Conservation (phyloP, 345 rosid genomes). For the Eucalyptus guilfoylei region DNA sequence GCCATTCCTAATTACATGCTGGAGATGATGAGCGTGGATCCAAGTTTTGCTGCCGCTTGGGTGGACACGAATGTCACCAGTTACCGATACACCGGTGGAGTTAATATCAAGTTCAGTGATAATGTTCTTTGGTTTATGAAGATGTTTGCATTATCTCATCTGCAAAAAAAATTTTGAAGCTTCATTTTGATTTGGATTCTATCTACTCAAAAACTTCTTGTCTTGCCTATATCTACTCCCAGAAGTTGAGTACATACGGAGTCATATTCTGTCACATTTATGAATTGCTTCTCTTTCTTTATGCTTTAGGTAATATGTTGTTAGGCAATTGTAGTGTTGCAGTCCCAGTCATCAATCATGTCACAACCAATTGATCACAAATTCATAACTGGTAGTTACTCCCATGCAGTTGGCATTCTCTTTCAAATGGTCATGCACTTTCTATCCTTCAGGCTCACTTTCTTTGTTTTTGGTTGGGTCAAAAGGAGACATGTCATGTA, state of each 20-base stretch:
- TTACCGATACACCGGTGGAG: conserved; percentile 38
- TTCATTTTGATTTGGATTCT: neutral
- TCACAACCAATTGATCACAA: neutral
- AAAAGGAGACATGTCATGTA: neutral
- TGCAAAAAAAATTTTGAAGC: neutral
- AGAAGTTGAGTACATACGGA: neutral
- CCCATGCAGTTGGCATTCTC: neutral
- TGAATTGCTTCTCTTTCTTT: neutral
- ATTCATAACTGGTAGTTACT: neutral
- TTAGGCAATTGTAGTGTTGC: neutral
- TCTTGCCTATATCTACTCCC: neutral
- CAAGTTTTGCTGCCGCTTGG: conserved; percentile 51
- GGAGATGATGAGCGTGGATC: conserved; percentile 29
- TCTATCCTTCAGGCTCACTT: neutral
- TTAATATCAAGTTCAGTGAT: conserved; percentile 44
- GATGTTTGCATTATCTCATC: neutral
- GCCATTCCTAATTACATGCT: conserved; percentile 76
- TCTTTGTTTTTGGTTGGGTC: neutral
- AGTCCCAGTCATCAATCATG: neutral
- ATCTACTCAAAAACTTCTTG: neutral
- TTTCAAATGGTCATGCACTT: neutral
- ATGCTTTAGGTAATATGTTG: neutral
- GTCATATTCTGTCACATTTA: neutral
- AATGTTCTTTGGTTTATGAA: neutral
- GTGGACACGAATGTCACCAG: conserved; percentile 63